A percentile compares a stretch with the other conserved stretches of the same genome.
Evolutionary conservation across 305 asterid species (phyloP).

Genomic region (Solanum hybrid): DNA sequence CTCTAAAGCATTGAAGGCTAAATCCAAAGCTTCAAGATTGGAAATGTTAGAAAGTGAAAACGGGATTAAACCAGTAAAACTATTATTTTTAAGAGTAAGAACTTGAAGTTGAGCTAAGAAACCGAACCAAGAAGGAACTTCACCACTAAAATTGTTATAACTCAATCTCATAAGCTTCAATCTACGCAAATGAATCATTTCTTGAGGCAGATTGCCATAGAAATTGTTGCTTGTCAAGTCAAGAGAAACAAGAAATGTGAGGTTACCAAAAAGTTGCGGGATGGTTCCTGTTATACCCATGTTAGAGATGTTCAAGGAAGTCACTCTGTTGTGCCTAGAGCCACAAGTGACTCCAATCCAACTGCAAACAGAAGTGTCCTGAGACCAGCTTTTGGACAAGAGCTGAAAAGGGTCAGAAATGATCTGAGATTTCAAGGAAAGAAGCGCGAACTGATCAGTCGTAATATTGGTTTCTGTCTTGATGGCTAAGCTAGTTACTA

Average conservation of each 20-base stretch:
- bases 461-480: not conserved
- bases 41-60: slow-evolving; percentile 16
- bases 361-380: not conserved
- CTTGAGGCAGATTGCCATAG: not conserved
- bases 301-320: slow-evolving; percentile 7
- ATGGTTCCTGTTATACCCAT: slow-evolving; percentile 17
- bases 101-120: not conserved
- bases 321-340: not conserved
- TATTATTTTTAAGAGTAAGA: not conserved
- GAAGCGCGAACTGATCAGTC: not conserved
- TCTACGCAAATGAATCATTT: not conserved
- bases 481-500: not conserved
- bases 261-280: slow-evolving; percentile 17
- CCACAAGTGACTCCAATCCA: slow-evolving; percentile 7
- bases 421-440: not conserved
- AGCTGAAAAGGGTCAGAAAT: not conserved
- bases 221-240: slow-evolving; percentile 5
- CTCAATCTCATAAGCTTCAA: not conserved
- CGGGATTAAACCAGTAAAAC: slow-evolving; percentile 8
- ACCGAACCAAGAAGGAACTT: not conserved
- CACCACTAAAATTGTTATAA: slow-evolving; percentile 9
- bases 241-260: slow-evolving; percentile 20
- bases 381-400: not conserved
- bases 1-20: slow-evolving; percentile 16
- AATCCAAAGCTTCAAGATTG: slow-evolving; percentile 3